Evolutionary conservation across 2,329 filamentous ascomycete species (phyloP).

Genomic region (Trichoderma simmonsii): DNA sequence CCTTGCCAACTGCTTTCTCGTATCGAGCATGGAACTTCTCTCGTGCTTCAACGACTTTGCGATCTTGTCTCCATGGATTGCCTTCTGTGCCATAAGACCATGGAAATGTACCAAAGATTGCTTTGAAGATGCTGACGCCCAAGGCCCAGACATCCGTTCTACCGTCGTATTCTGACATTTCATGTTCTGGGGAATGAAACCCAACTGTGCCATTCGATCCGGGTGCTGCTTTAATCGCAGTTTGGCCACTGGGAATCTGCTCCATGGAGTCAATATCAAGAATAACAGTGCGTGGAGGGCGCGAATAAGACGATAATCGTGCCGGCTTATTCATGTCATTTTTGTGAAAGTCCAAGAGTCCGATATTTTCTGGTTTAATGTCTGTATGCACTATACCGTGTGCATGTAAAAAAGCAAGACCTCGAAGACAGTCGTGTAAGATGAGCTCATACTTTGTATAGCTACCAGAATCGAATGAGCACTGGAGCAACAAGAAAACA

Average conservation of each 20-base stretch:
- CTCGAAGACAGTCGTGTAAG: not conserved
- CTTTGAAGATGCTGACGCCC: not conserved
- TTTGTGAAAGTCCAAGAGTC: not conserved
- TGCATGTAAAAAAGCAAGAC: not conserved
- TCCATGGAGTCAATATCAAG: not conserved
- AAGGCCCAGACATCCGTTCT: not conserved
- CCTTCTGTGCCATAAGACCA: not conserved
- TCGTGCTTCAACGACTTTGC: not conserved
- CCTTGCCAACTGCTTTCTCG: not conserved
- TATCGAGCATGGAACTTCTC: not conserved
- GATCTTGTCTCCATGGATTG: not conserved
- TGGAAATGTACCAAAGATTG: not conserved
- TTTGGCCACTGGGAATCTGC: not conserved
- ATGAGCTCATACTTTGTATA: not conserved
- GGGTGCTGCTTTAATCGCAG: not conserved
- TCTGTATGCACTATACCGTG: not conserved
- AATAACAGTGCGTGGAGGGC: not conserved
- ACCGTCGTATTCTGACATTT: not conserved
- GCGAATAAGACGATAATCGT: not conserved
- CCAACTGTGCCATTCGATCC: not conserved
- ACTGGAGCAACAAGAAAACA: not conserved
- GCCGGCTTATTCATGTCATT: not conserved
- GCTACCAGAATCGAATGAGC: not conserved
- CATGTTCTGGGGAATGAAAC: not conserved
- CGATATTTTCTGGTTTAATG: not conserved